These are phyloP conservation scores for Myxozyma neotropica DNA, from an alignment of 805 yeast genomes.

Conservation along the genomic window DNA sequence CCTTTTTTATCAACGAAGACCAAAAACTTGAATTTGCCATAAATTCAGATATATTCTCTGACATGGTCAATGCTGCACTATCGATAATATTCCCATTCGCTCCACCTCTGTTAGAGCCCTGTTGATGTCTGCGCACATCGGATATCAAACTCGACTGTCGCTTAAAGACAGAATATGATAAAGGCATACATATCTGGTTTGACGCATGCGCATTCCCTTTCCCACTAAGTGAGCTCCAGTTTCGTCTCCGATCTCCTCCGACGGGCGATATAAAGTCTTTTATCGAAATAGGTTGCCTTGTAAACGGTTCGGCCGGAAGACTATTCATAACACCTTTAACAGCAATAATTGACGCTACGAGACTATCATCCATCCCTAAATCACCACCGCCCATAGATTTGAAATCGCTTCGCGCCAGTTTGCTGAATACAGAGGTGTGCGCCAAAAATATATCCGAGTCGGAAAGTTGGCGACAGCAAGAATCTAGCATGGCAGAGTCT, in stretches of 20 bases:
- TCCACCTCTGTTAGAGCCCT: neutral
- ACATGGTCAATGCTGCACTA: neutral
- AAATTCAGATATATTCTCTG: conserved; percentile 6
- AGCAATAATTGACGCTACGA: conserved; percentile 13
- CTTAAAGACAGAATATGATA: conserved; percentile 15
- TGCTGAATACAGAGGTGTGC: neutral
- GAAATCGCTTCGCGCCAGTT: neutral
- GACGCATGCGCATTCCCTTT: neutral
- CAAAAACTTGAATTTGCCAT: conserved; percentile 22
- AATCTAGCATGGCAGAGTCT: conserved; percentile 34
- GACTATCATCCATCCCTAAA: neutral
- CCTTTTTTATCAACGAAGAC: conserved; percentile 13
- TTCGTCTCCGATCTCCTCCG: neutral
- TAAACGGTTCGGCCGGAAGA: conserved; percentile 9
- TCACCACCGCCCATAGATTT: neutral
- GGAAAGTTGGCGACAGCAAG: conserved; percentile 34
- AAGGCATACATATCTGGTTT: conserved; percentile 8
- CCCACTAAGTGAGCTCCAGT: conserved; percentile 8
- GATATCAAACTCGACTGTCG: conserved; percentile 6
- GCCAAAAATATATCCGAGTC: conserved; percentile 29
- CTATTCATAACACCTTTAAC: conserved; percentile 16
- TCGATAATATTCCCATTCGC: neutral
- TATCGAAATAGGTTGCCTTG: conserved; percentile 18
- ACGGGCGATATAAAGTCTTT: conserved; percentile 10
- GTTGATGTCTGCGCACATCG: neutral